Evolutionary conservation across 805 yeast species (phyloP), one percentile per base, ranked within the genome.

Genomic region (Zygosaccharomyces siamensis): DNA sequence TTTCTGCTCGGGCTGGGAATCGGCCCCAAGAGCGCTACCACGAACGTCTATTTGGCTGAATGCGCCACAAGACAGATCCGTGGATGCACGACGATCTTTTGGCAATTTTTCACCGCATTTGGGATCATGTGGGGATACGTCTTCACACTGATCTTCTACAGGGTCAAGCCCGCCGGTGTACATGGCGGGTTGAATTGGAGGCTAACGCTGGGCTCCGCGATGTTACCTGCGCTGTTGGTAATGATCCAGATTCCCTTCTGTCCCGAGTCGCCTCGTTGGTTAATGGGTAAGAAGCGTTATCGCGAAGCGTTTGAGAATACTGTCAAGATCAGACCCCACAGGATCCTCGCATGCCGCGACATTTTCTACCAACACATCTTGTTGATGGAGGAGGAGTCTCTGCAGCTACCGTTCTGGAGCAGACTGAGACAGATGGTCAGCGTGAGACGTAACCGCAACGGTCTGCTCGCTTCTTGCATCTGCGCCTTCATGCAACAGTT

Each of bases 401-500:
- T 71, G 56, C 71, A 68, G 16, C 64, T 74, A 46, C 74, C 84
- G 20, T 74, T 75, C 48, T 62, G 60, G 58, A 69, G 63, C 55
- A 77, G 81, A 60, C 45, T 79, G 41, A 69, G 68, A 45, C 86
- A 83, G 63, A 71, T 86, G 72, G 73, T 87, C 63, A 75, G 83
- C 1, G 74, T 85, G 41, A 78, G 93, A 66, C 80, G 96, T 73
- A 86, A 86, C 67, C 79, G 95, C 69, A 84, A 88, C 62, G 95
- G 93, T 46, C 80, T 87, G 6, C 57, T 84, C 48, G 95, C 87
- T 47, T 80, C 95, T 3, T 84, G 84, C 78, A 76, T 87, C 54
- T 88, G 83, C 51, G 88, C 89, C 81, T 85, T 87, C 62, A 84
- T 84, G 88, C 96, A 88, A 71, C 95, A 88, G 66, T 85, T 87